Percentiles rank a stretch among this genome's conserved stretches.
These are phyloP conservation scores for Aspergillus conjunctus DNA, from an alignment of 495 filamentous ascomycete genomes.

Conservation along the genomic window DNA sequence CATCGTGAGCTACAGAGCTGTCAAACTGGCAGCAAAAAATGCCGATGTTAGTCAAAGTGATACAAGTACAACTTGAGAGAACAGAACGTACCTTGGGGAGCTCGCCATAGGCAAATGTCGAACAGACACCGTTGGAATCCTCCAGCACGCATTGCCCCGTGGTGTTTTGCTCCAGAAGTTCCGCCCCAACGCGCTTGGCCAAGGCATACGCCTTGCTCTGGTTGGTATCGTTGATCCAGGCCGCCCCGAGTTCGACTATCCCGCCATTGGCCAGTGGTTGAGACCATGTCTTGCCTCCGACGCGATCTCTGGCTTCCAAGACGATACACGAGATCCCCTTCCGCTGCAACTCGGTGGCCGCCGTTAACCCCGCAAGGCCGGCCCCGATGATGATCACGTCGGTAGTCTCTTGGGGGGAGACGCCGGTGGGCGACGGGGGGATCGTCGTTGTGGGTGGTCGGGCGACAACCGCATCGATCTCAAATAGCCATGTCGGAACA, in stretches of 20 bases:
- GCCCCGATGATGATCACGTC: slow-evolving; percentile 56
- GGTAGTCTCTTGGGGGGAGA: background rate
- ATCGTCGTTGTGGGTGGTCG: too few relatives aligned
- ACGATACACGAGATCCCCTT: slow-evolving; percentile 45
- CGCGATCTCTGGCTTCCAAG: slow-evolving; percentile 52
- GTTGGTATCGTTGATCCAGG: slow-evolving; percentile 56
- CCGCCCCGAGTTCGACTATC: slow-evolving; percentile 48
- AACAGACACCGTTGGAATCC: slow-evolving; percentile 27
- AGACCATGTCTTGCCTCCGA: slow-evolving; percentile 53
- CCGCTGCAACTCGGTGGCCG: slow-evolving; percentile 41
- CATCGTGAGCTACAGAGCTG: background rate
- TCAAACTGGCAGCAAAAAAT: slow-evolving; percentile 18
- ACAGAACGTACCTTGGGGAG: slow-evolving; percentile 39
- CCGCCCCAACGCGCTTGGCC: slow-evolving; percentile 37
- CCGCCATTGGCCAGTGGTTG: slow-evolving; percentile 22
- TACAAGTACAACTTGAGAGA: too few relatives aligned
- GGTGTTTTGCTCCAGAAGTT: slow-evolving; percentile 48
- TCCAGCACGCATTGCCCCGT: slow-evolving; percentile 40
- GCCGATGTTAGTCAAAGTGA: too few relatives aligned
- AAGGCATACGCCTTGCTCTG: slow-evolving; percentile 44
- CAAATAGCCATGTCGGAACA: slow-evolving; percentile 33
- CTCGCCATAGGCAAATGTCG: slow-evolving; percentile 33
- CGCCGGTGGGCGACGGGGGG: slow-evolving; percentile 1
- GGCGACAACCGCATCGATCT: slow-evolving; percentile 41
- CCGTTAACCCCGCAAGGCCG: slow-evolving; percentile 50